A percentile compares a stretch with the other conserved stretches of the same genome.
Evolutionary conservation across 441 rosid species (phyloP).

Genomic region (Bruguiera hainesii): DNA sequence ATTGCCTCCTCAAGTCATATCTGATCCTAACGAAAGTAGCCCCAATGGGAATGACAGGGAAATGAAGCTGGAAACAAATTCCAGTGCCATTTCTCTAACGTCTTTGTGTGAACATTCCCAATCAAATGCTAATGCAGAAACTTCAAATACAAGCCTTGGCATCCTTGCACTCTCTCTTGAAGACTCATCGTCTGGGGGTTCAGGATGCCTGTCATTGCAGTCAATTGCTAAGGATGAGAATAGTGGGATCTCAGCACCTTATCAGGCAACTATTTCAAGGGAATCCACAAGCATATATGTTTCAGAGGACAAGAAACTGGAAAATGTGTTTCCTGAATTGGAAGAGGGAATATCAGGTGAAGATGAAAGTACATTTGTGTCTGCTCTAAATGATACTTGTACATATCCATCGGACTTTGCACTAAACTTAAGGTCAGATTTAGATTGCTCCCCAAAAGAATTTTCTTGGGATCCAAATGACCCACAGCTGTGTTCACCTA

Average conservation of each 20-base stretch:
- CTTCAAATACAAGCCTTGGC: conserved; percentile 19
- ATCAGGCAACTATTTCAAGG: conserved; percentile 24
- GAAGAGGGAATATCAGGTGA: conserved; percentile 39
- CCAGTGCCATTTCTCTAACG: conserved; percentile 26
- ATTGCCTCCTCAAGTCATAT: conserved; percentile 16
- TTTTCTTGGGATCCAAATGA: conserved; percentile 19
- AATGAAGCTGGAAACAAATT: conserved; percentile 9
- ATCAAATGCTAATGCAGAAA: conserved; percentile 23
- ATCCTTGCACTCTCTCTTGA: conserved; percentile 4
- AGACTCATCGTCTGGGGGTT: conserved; percentile 24
- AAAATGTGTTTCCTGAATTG: conserved; percentile 30
- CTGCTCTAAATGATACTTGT: conserved; percentile 42
- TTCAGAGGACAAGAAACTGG: conserved; percentile 37
- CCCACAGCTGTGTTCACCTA: conserved; percentile 15
- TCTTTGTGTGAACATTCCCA: conserved; percentile 20
- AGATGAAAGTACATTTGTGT: conserved; percentile 46
- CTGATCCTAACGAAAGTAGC: conserved; percentile 15
- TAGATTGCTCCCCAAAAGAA: conserved; percentile 21
- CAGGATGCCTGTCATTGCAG: conserved; percentile 20
- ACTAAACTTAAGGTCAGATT: conserved; percentile 20
- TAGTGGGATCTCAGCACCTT: conserved; percentile 18
- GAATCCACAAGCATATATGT: conserved; percentile 27
- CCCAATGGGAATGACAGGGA: conserved; percentile 18
- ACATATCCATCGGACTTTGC: conserved; percentile 16
- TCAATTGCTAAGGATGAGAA: conserved; percentile 23